phyloP scores from a whole-genome alignment of 148 eudicot genomes.

The Simmondsia chinensis region DNA sequence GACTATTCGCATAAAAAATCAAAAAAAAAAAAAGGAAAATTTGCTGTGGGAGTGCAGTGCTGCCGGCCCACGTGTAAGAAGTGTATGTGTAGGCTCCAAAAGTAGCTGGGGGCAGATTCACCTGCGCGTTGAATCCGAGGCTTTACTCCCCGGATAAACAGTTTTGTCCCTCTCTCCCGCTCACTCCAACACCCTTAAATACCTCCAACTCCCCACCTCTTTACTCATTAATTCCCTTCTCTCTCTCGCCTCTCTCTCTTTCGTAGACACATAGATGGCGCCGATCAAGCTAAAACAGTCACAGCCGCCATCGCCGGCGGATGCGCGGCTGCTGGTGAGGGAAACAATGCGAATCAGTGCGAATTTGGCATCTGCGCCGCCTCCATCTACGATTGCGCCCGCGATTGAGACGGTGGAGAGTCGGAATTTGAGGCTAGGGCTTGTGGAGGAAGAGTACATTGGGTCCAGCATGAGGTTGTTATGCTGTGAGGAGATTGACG shows the following conservation, averaged over 20 bases:
- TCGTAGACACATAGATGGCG: too few species aligned
- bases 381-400: constrained; percentile 8
- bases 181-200: too few species aligned
- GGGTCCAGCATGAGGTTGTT: constrained; percentile 65
- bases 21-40: too few species aligned
- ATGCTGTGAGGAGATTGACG: constrained; percentile 84
- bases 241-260: constrained; percentile 1
- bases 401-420: constrained; percentile 7
- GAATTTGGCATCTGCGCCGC: constrained; percentile 29
- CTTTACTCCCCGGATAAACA: too few species aligned
- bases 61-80: too few species aligned
- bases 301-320: constrained; percentile 31
- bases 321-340: constrained; percentile 55
- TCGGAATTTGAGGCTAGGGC: constrained; percentile 26
- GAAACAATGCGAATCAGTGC: constrained; percentile 92
- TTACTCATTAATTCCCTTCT: too few species aligned
- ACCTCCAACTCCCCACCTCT: neutral
- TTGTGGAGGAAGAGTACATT: constrained; percentile 45
- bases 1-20: too few species aligned
- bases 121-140: too few species aligned
- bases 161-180: neutral
- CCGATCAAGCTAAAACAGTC: constrained; percentile 57
- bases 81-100: too few species aligned
- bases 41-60: too few species aligned
- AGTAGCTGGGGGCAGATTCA: too few species aligned